Percentiles rank a stretch among this genome's conserved stretches.
Evolutionary conservation across 768 basidiomycete genomes (phyloP).

Genomic region (Leccinellum luteum): DNA sequence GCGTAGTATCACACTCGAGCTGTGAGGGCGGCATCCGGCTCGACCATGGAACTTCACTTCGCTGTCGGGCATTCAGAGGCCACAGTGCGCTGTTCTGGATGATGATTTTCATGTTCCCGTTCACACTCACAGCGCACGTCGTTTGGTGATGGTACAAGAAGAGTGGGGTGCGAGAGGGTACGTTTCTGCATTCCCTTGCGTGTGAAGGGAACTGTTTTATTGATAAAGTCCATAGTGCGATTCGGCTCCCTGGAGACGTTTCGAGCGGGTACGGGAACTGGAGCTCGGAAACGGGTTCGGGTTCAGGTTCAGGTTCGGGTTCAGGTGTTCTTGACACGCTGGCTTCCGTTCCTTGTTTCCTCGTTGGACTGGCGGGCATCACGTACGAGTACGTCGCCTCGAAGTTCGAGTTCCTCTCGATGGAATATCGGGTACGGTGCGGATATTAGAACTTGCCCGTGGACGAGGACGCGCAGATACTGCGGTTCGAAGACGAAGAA

Average conservation of each 20-base stretch:
- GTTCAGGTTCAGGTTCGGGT: constrained; percentile 45
- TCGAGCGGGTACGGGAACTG: constrained; percentile 23
- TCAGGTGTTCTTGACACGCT: constrained; percentile 64
- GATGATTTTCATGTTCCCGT: constrained; percentile 71
- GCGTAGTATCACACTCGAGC: constrained; percentile 85
- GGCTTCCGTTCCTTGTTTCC: constrained; percentile 87
- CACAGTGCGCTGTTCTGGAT: constrained; percentile 85
- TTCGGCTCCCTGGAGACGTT: constrained; percentile 65
- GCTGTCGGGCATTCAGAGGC: constrained; percentile 72
- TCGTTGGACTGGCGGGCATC: constrained; percentile 74
- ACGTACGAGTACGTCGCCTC: constrained; percentile 65
- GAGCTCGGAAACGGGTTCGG: constrained; percentile 38
- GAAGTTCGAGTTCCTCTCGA: constrained; percentile 37
- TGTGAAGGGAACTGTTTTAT: not conserved
- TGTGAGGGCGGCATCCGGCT: constrained; percentile 80
- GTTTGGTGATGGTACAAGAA: constrained; percentile 80
- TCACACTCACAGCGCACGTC: constrained; percentile 69
- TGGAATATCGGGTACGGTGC: constrained; percentile 47
- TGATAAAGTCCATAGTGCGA: constrained; percentile 47
- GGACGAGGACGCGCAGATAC: constrained; percentile 49
- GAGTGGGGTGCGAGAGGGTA: constrained; percentile 75
- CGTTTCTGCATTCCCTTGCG: constrained; percentile 28
- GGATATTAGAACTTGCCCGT: constrained; percentile 79
- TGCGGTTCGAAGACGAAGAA: not conserved
- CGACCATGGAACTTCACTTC: constrained; percentile 71